Evolutionary conservation across 2,329 filamentous ascomycete species (phyloP), one percentile per base, ranked within the genome.

Genomic region (Thelonectria olida): DNA sequence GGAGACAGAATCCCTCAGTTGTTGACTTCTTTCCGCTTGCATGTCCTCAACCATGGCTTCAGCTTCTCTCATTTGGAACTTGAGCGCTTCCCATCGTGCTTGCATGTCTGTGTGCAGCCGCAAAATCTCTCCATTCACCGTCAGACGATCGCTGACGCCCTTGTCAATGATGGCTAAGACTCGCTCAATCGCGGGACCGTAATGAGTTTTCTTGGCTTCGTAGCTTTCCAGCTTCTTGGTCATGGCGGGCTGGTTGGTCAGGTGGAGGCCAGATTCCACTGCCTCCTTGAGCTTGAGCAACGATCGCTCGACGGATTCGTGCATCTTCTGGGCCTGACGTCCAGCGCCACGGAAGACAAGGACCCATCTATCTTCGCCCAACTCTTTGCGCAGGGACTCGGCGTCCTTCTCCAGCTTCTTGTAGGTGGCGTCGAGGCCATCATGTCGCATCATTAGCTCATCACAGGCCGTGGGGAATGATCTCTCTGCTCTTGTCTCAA

Each of bases 291-390:
- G 83, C 78, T 97, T 97, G 47, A 83, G 79, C 60, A 96, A 88
- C 74, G 93, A 97, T 65, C 95, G 87, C 73, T 96, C 92, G 20
- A 98, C 92, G 4, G 94, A 97, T 68, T 97, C 93, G 74, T 93
- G 95, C 93, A 99, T 97, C 80, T 97, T 97, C 68, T 96, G 88
- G 5, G 96, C 95, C 77, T 97, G 93, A 58, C 91, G 86, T 13
- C 93, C 94, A 15, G 96, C 96, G 66, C 96, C 95, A 58, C 95
- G 88, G 80, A 99, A 99, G 34, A 98, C 94, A 54, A 96, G 85
- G 42, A 99, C 90, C 96, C 96, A 99, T 58, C 93, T 90, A 73
- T 99, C 96, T 75, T 99, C 96, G 25, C 93, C 93, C 4, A 99
- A 82, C 75, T 99, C 96, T 74, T 93, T 91, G 65, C 94, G 87